Conservation (phyloP, 148 eudicot species). For the Spergularia marina region DNA sequence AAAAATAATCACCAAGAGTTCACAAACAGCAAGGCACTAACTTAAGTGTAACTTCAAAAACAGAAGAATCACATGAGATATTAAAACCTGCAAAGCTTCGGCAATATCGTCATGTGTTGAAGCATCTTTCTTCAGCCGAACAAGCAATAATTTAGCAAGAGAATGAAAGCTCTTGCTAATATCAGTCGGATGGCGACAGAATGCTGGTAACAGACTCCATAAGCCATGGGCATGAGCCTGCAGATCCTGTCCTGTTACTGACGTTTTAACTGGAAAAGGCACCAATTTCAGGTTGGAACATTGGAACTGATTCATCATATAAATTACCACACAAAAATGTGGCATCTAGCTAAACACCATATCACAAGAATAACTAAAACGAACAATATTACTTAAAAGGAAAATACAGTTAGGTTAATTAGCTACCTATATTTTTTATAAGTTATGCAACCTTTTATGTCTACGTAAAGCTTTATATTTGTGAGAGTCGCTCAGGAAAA, state of each 20-base stretch:
- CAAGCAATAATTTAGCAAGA: constrained; percentile 45
- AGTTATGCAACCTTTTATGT: neutral
- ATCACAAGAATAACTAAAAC: neutral
- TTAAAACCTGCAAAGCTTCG: constrained; percentile 59
- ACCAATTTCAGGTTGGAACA: constrained; percentile 34
- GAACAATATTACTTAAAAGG: too few relatives aligned
- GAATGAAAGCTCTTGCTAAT: constrained; percentile 47
- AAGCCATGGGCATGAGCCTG: constrained; percentile 58
- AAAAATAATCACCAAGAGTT: constrained; percentile 1
- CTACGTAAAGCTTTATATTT: neutral
- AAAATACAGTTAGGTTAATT: too few relatives aligned
- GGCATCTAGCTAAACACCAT: constrained; percentile 3
- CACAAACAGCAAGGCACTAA: neutral
- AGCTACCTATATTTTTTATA: too few relatives aligned
- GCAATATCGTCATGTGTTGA: constrained; percentile 56
- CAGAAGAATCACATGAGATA: neutral
- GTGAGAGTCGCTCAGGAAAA: constrained; percentile 2
- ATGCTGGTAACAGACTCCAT: constrained; percentile 87
- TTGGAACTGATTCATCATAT: constrained; percentile 18
- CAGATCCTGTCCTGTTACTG: constrained; percentile 57
- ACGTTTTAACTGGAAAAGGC: constrained; percentile 62
- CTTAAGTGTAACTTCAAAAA: neutral
- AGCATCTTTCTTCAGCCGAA: constrained; percentile 55
- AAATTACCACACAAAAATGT: constrained; percentile 14
- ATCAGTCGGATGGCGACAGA: constrained; percentile 76